Percentiles rank a stretch among this genome's conserved stretches.
Evolutionary conservation across 441 rosid genomes (phyloP).

Genomic region (Bruguiera hainesii): DNA sequence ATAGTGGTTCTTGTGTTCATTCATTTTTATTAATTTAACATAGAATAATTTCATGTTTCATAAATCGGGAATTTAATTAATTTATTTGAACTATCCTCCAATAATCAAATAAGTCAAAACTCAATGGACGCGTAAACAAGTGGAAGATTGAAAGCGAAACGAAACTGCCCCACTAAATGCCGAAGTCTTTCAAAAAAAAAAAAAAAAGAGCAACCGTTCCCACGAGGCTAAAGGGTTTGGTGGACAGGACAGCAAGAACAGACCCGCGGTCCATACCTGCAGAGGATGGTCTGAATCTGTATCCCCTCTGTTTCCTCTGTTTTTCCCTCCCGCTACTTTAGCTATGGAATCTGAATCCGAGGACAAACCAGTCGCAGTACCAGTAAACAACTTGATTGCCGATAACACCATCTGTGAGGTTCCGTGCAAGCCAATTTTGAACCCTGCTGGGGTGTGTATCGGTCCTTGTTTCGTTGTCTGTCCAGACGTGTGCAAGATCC

Average conservation of each 20-base stretch:
- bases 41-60: too few relatives aligned
- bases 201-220: conserved; percentile 10
- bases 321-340: conserved; percentile 1
- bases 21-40: too few relatives aligned
- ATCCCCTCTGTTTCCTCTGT: conserved; percentile 22
- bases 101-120: too few relatives aligned
- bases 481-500: not conserved
- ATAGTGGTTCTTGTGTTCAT: too few relatives aligned
- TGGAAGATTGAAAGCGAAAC: not conserved
- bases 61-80: too few relatives aligned
- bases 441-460: not conserved
- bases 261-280: not conserved
- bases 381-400: not conserved
- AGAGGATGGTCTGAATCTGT: conserved; percentile 7
- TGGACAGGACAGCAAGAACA: not conserved
- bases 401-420: not conserved
- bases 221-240: too few relatives aligned
- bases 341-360: conserved; percentile 18
- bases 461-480: conserved; percentile 6
- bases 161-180: conserved; percentile 23
- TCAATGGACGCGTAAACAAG: too few relatives aligned
- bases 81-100: too few relatives aligned
- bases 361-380: not conserved
- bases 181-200: not conserved
- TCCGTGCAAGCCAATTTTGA: not conserved